Percentiles rank a stretch among this genome's conserved stretches.
Evolutionary conservation across 306 rosid species (phyloP).

Genomic region (Cucurbita ficifolia): DNA sequence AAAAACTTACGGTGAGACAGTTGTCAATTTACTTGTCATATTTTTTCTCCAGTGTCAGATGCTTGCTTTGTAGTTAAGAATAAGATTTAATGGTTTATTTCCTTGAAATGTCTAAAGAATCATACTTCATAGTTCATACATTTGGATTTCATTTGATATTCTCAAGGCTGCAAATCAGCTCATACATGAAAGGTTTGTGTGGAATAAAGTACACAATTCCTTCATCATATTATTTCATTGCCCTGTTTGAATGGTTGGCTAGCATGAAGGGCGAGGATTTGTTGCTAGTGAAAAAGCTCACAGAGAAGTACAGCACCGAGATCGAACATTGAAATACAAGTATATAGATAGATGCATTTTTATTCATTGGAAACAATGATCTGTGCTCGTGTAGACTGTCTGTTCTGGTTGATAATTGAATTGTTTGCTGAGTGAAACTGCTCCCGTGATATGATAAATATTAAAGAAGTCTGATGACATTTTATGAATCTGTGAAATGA

Average conservation of each 20-base stretch:
- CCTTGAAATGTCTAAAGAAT: neutral
- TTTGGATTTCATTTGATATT: neutral
- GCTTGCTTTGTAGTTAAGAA: neutral
- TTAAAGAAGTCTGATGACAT: neutral
- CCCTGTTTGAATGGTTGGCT: neutral
- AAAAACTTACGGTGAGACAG: constrained; percentile 38
- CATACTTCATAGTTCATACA: neutral
- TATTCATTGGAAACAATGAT: neutral
- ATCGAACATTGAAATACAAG: neutral
- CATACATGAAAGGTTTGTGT: neutral
- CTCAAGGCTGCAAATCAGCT: neutral
- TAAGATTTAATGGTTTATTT: neutral
- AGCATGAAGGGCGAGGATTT: neutral
- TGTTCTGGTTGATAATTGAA: neutral
- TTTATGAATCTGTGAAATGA: constrained; percentile 18
- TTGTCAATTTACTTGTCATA: constrained; percentile 3
- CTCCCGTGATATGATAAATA: neutral
- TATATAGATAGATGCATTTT: neutral
- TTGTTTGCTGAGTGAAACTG: neutral
- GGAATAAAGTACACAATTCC: neutral
- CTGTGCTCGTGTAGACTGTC: neutral
- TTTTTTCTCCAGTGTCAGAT: neutral
- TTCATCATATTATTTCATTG: neutral
- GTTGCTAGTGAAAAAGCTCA: neutral
- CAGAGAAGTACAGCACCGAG: neutral